These are phyloP conservation scores for Nicotiana paniculata DNA, from an alignment of 257 asterid species.

Conservation along the genomic window DNA sequence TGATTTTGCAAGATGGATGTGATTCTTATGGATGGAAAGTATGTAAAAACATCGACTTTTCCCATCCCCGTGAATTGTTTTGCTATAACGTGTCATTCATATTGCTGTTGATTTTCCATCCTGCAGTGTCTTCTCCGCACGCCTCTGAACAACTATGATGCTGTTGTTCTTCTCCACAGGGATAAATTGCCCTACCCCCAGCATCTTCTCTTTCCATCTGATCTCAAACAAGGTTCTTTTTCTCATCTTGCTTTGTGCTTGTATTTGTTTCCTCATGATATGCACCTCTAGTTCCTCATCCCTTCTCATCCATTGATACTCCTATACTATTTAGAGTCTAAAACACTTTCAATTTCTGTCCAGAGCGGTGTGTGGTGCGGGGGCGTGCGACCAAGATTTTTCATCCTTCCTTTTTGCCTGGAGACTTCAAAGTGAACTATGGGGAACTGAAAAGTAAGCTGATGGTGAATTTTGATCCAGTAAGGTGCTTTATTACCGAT, in stretches of 20 bases:
- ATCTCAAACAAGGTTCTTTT: slow-evolving; percentile 56
- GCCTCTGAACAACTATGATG: slow-evolving; percentile 83
- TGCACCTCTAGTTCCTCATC: background rate
- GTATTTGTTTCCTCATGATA: background rate
- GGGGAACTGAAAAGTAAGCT: slow-evolving; percentile 56
- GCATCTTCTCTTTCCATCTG: slow-evolving; percentile 82
- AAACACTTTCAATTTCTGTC: background rate
- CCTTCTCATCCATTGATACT: background rate
- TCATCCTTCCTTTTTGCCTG: slow-evolving; percentile 56
- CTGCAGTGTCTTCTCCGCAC: slow-evolving; percentile 95
- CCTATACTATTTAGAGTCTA: background rate
- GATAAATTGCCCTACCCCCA: slow-evolving; percentile 80
- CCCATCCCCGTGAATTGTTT: background rate
- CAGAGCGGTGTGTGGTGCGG: slow-evolving; percentile 56
- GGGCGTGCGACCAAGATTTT: slow-evolving; percentile 71
- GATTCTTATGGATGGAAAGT: slow-evolving; percentile 88
- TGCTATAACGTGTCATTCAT: background rate
- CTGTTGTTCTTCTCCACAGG: slow-evolving; percentile 79
- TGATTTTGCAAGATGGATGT: slow-evolving; percentile 46
- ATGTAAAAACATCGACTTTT: slow-evolving; percentile 21
- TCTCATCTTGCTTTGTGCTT: background rate
- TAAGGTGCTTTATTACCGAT: slow-evolving; percentile 51
- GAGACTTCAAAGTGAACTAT: slow-evolving; percentile 34
- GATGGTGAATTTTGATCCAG: slow-evolving; percentile 92
- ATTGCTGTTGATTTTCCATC: slow-evolving; percentile 5